Percentiles rank a stretch among this genome's conserved stretches.
Conservation (phyloP, 495 filamentous ascomycete genomes). For the Sordaria brevicollis region DNA sequence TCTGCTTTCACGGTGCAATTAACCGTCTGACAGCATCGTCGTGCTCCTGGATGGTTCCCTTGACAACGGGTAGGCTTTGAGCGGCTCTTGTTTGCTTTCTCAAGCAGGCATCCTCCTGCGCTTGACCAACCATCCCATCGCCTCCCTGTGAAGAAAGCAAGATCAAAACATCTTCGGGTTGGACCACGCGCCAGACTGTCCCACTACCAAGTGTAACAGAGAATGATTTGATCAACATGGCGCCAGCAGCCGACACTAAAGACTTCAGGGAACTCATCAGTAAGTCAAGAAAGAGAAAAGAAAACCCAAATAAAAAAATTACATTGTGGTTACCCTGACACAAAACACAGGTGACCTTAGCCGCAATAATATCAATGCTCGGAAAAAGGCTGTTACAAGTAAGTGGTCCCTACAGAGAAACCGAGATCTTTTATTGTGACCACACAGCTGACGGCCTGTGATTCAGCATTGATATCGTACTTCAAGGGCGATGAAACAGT, state of each 20-base stretch:
- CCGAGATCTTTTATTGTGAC: slow-evolving; percentile 46
- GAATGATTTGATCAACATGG: neutral
- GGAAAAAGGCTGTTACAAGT: slow-evolving; percentile 26
- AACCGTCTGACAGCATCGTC: neutral
- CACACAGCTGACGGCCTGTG: slow-evolving; percentile 36
- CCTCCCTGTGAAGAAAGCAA: neutral
- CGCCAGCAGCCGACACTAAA: slow-evolving; percentile 1
- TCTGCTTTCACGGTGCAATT: neutral
- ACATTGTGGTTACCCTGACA: neutral
- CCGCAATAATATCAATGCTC: slow-evolving; percentile 5
- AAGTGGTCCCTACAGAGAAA: slow-evolving; percentile 16
- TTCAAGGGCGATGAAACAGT: slow-evolving; percentile 14
- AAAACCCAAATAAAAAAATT: neutral
- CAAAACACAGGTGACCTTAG: slow-evolving; percentile 4
- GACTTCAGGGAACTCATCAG: slow-evolving; percentile 17
- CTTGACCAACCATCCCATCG: neutral
- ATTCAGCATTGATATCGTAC: slow-evolving; percentile 22
- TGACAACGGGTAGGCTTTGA: too few relatives aligned
- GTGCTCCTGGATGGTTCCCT: neutral
- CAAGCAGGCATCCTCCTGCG: neutral
- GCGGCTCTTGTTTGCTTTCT: neutral
- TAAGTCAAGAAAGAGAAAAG: slow-evolving; percentile 7
- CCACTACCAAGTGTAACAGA: neutral
- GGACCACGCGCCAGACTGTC: neutral
- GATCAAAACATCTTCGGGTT: neutral